Percentiles rank a stretch among this genome's conserved stretches.
Evolutionary conservation across 352 stramenopile species (phyloP).

Genomic region (Saprolegnia parasitica): DNA sequence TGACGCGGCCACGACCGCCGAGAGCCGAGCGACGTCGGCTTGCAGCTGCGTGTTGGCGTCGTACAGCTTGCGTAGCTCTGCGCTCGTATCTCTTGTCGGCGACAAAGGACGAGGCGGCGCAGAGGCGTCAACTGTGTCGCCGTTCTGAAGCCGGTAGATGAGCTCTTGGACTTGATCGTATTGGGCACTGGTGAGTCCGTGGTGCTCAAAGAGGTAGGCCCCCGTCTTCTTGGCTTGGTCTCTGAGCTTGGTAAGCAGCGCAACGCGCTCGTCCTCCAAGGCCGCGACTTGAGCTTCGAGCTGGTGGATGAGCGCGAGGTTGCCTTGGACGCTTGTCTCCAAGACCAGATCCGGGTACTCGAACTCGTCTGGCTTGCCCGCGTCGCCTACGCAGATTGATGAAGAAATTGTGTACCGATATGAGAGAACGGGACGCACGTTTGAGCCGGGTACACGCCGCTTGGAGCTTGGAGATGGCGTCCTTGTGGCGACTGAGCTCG

Average conservation of each 20-base stretch:
- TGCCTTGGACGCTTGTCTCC: slow-evolving; percentile 53
- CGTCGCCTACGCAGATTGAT: slow-evolving; percentile 32
- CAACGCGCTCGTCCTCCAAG: slow-evolving; percentile 54
- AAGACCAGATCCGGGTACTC: slow-evolving; percentile 56
- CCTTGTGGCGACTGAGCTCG: slow-evolving; percentile 55
- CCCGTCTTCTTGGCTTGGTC: slow-evolving; percentile 49
- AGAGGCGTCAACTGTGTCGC: background rate
- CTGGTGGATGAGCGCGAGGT: slow-evolving; percentile 50
- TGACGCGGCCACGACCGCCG: background rate
- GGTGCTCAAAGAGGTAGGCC: slow-evolving; percentile 48
- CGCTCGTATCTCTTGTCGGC: background rate
- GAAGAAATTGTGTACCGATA: background rate
- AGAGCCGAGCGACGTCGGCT: background rate
- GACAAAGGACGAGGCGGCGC: background rate
- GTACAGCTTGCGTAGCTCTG: slow-evolving; percentile 6
- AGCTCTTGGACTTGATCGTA: slow-evolving; percentile 58
- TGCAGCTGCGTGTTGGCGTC: background rate
- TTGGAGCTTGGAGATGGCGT: slow-evolving; percentile 50
- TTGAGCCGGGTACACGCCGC: slow-evolving; percentile 61
- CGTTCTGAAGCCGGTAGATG: slow-evolving; percentile 54
- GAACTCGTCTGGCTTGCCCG: slow-evolving; percentile 42
- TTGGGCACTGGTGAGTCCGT: slow-evolving; percentile 53
- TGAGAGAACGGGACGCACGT: background rate
- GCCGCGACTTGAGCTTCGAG: slow-evolving; percentile 61
- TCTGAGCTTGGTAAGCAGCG: slow-evolving; percentile 50